phyloP scores from a whole-genome alignment of 306 rosid species.

The Citrullus mucosospermus region DNA sequence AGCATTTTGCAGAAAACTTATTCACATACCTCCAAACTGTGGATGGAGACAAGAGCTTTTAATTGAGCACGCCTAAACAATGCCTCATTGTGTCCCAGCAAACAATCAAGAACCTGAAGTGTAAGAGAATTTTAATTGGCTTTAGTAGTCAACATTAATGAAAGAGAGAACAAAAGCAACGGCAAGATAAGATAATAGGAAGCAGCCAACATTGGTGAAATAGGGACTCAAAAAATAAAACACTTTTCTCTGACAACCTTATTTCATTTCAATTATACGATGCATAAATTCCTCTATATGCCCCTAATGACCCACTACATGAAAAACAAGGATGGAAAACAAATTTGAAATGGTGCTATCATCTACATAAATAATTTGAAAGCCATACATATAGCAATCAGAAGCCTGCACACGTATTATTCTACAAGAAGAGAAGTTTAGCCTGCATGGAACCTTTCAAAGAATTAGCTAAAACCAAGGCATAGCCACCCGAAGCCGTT shows the following conservation, averaged over 20 bases:
- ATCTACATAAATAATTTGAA: background rate
- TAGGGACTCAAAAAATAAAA: background rate
- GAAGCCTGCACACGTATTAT: background rate
- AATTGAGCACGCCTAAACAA: slow-evolving; percentile 87
- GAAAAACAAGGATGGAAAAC: background rate
- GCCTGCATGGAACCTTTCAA: background rate
- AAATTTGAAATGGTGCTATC: background rate
- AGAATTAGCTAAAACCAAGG: background rate
- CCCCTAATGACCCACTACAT: background rate
- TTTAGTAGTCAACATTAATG: background rate
- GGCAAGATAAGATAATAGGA: background rate
- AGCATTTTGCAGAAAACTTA: background rate
- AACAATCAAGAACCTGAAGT: slow-evolving; percentile 62
- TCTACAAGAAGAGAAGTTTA: background rate
- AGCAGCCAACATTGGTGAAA: background rate
- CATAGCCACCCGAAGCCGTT: background rate
- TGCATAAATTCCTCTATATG: background rate
- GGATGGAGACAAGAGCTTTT: slow-evolving; percentile 90
- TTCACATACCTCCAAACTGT: slow-evolving; percentile 64
- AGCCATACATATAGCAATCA: background rate
- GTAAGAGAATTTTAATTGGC: background rate
- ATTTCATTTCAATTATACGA: background rate
- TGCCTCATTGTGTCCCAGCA: slow-evolving; percentile 85
- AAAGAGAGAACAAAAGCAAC: background rate
- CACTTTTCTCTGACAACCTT: background rate